These are phyloP conservation scores for Arabis alpina DNA, from an alignment of 345 rosid genomes.

Conservation along the genomic window DNA sequence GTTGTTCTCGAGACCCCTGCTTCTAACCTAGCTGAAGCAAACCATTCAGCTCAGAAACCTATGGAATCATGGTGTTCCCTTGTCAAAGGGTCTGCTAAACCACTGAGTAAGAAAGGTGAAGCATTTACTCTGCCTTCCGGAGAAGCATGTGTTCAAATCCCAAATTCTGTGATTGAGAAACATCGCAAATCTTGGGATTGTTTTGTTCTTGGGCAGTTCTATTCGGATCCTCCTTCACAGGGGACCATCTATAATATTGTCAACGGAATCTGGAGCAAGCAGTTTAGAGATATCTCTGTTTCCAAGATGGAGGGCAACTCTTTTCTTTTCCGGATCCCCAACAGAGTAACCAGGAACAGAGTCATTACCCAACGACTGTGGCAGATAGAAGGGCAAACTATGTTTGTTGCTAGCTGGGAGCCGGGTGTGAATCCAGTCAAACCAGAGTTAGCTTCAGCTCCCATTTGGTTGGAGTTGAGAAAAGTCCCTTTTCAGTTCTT, in stretches of 20 bases:
- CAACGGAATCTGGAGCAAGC: neutral
- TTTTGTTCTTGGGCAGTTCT: neutral
- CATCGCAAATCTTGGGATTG: accelerated
- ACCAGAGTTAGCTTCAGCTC: neutral
- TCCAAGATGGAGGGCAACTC: neutral
- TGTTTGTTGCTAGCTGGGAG: neutral
- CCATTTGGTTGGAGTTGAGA: neutral
- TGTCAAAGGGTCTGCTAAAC: too few relatives aligned
- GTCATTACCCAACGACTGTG: accelerated
- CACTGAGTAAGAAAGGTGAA: neutral
- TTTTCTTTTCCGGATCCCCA: neutral
- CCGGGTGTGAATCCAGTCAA: accelerated
- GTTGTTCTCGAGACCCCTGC: too few relatives aligned
- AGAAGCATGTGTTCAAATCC: neutral
- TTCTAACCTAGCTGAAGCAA: too few relatives aligned
- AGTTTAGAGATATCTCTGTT: accelerated
- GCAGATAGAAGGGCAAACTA: neutral
- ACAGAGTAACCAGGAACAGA: accelerated
- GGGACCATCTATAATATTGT: neutral
- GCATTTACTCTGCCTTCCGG: neutral
- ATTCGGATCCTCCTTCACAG: neutral
- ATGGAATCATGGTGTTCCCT: too few relatives aligned
- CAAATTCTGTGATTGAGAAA: neutral
- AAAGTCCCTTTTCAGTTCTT: neutral
- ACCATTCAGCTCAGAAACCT: too few relatives aligned